Percentiles rank a stretch among this genome's conserved stretches.
phyloP scores from a whole-genome alignment of 495 filamentous ascomycete species.

The Cairneyella variabilis region DNA sequence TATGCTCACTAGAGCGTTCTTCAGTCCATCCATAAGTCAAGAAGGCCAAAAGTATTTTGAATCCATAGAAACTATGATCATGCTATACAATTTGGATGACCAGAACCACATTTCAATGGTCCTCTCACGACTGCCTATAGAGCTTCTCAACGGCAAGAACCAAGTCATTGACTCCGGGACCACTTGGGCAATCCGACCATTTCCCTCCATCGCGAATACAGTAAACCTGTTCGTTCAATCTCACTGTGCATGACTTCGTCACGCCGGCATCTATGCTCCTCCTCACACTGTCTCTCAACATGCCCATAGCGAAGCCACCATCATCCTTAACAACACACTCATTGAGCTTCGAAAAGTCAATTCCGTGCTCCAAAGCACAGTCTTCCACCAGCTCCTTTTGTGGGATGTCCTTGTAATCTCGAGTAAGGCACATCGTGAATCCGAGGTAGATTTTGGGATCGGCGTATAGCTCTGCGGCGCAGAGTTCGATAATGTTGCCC shows the following conservation, averaged over 20 bases:
- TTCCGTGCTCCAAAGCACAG: conserved; percentile 84
- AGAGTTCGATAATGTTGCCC: conserved; percentile 90
- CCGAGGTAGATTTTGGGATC: conserved; percentile 83
- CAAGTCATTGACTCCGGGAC: conserved; percentile 65
- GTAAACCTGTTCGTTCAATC: conserved; percentile 72
- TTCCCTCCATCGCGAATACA: conserved; percentile 77
- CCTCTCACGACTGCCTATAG: too few relatives aligned
- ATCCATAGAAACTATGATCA: too few relatives aligned
- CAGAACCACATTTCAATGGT: not conserved
- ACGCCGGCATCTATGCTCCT: conserved; percentile 64
- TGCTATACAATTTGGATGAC: not conserved
- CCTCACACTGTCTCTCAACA: conserved; percentile 74
- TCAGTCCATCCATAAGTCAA: too few relatives aligned
- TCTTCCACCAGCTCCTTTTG: conserved; percentile 67
- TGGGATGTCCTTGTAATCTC: conserved; percentile 70
- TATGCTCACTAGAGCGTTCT: too few relatives aligned
- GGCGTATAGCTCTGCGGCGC: conserved; percentile 74
- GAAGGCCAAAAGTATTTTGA: too few relatives aligned
- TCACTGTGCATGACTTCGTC: conserved; percentile 82
- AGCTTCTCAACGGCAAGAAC: conserved; percentile 67
- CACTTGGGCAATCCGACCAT: conserved; percentile 77
- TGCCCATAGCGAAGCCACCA: conserved; percentile 56
- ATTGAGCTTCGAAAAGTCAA: conserved; percentile 82
- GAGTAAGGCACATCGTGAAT: conserved; percentile 83
- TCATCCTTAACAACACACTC: conserved; percentile 61